Conservation (phyloP, 139 green algal species). For the Pseudopediastrum boryanum region DNA sequence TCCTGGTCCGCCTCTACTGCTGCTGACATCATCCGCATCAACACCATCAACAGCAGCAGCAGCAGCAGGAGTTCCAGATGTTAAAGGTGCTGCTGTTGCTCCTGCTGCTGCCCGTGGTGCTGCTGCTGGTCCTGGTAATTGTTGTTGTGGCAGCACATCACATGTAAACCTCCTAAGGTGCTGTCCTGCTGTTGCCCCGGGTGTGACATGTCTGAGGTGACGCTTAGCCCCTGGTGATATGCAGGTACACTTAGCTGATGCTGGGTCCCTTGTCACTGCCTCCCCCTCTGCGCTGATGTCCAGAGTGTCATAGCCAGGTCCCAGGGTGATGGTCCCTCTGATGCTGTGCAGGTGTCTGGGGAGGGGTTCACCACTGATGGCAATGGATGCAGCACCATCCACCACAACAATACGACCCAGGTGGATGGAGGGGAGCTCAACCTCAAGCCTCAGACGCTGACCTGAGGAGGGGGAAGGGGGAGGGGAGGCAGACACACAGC, state of each 20-base stretch:
- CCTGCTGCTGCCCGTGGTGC: not conserved
- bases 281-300: conserved; percentile 61
- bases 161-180: conserved; percentile 25
- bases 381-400: conserved; percentile 38
- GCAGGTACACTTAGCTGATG: conserved; percentile 76
- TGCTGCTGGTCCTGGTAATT: not conserved
- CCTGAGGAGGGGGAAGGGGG: not conserved
- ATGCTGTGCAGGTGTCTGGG: conserved; percentile 60
- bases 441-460: not conserved
- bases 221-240: conserved; percentile 52
- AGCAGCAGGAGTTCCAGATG: not conserved
- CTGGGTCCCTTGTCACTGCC: conserved; percentile 54
- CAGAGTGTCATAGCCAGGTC: conserved; percentile 62
- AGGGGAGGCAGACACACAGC: not conserved
- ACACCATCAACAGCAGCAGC: not conserved
- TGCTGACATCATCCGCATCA: not conserved
- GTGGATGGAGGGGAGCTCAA: conserved; percentile 43
- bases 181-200: conserved; percentile 19
- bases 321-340: conserved; percentile 53
- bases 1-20: not conserved
- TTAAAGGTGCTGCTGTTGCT: not conserved
- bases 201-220: conserved; percentile 77
- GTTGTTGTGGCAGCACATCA: conserved; percentile 30
- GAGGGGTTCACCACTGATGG: conserved; percentile 48
- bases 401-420: conserved; percentile 48